These are phyloP conservation scores for Chlorella sp. DNA, from an alignment of 139 green algal species.

Conservation along the genomic window DNA sequence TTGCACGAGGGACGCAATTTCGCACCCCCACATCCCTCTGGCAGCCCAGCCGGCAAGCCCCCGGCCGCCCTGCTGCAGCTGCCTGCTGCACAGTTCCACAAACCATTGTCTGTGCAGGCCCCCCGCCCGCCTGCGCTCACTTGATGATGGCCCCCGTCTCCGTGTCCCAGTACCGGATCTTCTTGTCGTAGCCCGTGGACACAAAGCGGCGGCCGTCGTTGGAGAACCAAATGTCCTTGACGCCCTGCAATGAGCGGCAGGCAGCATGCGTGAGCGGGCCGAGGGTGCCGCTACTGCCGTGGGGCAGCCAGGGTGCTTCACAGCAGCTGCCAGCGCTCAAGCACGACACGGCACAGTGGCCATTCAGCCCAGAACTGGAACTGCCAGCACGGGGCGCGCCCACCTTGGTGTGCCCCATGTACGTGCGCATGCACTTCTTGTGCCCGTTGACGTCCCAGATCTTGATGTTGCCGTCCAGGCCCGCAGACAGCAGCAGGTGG, in stretches of 20 bases:
- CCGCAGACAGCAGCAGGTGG: constrained; percentile 95
- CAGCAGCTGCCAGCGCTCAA: no score
- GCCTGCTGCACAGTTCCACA: no score
- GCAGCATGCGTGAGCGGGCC: no score
- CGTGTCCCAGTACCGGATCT: constrained; percentile 98
- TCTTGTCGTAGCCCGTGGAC: constrained; percentile 88
- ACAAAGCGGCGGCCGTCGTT: constrained; percentile 92
- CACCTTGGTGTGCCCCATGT: constrained; percentile 93
- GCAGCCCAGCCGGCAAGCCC: no score
- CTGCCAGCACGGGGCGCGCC: no score
- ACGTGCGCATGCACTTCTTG: constrained; percentile 95
- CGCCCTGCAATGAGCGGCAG: constrained; percentile 70
- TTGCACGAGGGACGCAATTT: no score
- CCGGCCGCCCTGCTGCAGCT: no score
- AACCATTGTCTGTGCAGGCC: no score
- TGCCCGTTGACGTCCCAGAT: constrained; percentile 95
- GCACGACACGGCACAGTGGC: no score
- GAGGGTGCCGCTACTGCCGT: no score
- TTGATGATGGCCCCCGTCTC: constrained; percentile 88
- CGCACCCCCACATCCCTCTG: not conserved
- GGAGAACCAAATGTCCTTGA: constrained; percentile 94
- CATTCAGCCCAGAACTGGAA: no score
- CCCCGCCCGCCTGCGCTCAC: not conserved
- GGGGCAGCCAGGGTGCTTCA: no score
- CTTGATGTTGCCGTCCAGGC: constrained; percentile 96